phyloP scores from a whole-genome alignment of 257 asterid species.

The Solanum bulbocastanum region DNA sequence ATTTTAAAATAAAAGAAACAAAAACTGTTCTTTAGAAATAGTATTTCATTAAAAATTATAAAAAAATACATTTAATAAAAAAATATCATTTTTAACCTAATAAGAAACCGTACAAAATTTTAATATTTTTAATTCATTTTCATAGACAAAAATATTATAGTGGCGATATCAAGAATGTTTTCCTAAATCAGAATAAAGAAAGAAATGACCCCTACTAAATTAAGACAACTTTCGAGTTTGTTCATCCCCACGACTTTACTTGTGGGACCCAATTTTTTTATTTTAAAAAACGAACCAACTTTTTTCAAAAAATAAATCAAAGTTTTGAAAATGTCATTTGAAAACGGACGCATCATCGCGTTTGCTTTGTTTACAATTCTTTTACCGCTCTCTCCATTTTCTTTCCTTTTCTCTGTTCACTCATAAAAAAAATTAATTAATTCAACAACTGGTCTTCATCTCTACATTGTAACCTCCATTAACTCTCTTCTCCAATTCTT shows the following conservation, averaged over 20 bases:
- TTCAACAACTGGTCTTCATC: not conserved
- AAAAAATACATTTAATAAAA: no score
- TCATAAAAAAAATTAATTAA: not conserved
- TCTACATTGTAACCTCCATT: not conserved
- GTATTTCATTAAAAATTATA: no score
- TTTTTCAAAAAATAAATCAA: not conserved
- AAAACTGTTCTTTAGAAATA: no score
- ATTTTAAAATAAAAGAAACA: no score
- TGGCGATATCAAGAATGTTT: not conserved
- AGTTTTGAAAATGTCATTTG: not conserved
- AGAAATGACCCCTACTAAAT: not conserved
- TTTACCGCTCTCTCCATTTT: not conserved
- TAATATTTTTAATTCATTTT: no score
- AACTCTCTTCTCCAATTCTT: not conserved
- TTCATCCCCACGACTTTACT: not conserved
- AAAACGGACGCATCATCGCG: not conserved
- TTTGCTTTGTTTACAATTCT: slow-evolving; percentile 1
- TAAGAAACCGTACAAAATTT: no score
- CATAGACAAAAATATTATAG: no score
- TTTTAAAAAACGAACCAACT: not conserved
- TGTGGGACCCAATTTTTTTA: not conserved
- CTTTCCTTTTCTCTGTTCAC: not conserved
- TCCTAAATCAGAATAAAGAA: not conserved
- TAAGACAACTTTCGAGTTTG: not conserved
- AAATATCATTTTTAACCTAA: no score